Evolutionary conservation across 805 yeast species (phyloP).

Genomic region (Starmerella apicola): DNA sequence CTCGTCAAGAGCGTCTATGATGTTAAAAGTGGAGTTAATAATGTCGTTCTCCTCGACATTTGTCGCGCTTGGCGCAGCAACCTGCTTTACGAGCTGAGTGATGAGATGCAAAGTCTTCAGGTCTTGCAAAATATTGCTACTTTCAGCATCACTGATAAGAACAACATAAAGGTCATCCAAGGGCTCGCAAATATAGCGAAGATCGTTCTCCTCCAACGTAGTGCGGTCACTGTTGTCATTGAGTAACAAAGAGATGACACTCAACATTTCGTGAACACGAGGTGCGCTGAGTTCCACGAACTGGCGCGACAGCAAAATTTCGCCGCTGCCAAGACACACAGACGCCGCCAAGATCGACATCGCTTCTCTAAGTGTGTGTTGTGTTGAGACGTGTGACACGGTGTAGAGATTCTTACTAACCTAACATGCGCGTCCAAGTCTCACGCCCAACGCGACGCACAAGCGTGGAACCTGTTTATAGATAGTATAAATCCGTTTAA

Average conservation of each 20-base stretch:
- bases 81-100: slow-evolving; percentile 64
- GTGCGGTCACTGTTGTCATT: slow-evolving; percentile 73
- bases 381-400: too few relatives aligned
- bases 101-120: slow-evolving; percentile 82
- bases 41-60: slow-evolving; percentile 62
- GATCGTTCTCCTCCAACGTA: slow-evolving; percentile 81
- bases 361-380: background rate
- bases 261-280: slow-evolving; percentile 70
- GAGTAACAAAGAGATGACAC: slow-evolving; percentile 73
- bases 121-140: slow-evolving; percentile 86
- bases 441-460: too few relatives aligned
- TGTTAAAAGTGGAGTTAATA: slow-evolving; percentile 72
- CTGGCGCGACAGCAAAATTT: slow-evolving; percentile 83
- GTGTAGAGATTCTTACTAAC: too few relatives aligned
- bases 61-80: slow-evolving; percentile 30
- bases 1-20: slow-evolving; percentile 87
- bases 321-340: slow-evolving; percentile 86
- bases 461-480: too few relatives aligned
- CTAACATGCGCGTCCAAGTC: too few relatives aligned
- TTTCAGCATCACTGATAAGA: slow-evolving; percentile 70
- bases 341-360: slow-evolving; percentile 62
- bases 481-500: too few relatives aligned
- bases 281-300: slow-evolving; percentile 76
- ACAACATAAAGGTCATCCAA: slow-evolving; percentile 87
- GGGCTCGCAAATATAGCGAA: slow-evolving; percentile 91